phyloP scores from a whole-genome alignment of 306 rosid species.

The Quercus suber region DNA sequence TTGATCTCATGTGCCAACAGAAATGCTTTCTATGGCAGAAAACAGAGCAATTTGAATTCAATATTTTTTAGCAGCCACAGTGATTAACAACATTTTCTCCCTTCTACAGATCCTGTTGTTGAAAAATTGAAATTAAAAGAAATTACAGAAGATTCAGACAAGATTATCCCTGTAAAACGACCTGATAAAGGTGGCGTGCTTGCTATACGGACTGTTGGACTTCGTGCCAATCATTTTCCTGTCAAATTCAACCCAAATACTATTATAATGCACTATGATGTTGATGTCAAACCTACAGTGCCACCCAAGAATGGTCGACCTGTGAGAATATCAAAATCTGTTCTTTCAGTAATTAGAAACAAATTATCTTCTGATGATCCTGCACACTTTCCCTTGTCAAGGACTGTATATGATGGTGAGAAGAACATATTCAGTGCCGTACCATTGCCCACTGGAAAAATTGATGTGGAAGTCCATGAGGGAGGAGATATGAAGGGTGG shows the following conservation, averaged over 20 bases:
- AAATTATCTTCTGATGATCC: slow-evolving; percentile 52
- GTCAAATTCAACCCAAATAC: slow-evolving; percentile 41
- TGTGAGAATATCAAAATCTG: slow-evolving; percentile 44
- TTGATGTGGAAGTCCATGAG: slow-evolving; percentile 41
- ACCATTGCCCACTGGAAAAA: slow-evolving; percentile 50
- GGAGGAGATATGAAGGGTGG: slow-evolving; percentile 50
- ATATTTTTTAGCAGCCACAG: background rate
- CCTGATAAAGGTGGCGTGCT: slow-evolving; percentile 60
- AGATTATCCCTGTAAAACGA: slow-evolving; percentile 39
- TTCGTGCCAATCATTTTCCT: slow-evolving; percentile 54
- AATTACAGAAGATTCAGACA: slow-evolving; percentile 22
- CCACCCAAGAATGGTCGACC: slow-evolving; percentile 39
- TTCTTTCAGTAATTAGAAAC: slow-evolving; percentile 48
- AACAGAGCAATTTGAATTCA: background rate
- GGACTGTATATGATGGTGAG: slow-evolving; percentile 71
- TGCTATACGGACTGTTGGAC: slow-evolving; percentile 25
- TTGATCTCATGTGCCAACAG: too few relatives aligned
- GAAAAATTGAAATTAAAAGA: slow-evolving; percentile 19
- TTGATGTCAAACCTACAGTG: slow-evolving; percentile 40
- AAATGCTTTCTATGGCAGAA: background rate
- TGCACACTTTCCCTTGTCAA: slow-evolving; percentile 38
- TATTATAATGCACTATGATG: slow-evolving; percentile 54
- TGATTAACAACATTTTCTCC: background rate
- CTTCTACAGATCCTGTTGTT: slow-evolving; percentile 24
- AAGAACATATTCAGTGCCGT: slow-evolving; percentile 62